phyloP scores from a whole-genome alignment of 2,329 filamentous ascomycete genomes.

The Ustilaginoidea virens region DNA sequence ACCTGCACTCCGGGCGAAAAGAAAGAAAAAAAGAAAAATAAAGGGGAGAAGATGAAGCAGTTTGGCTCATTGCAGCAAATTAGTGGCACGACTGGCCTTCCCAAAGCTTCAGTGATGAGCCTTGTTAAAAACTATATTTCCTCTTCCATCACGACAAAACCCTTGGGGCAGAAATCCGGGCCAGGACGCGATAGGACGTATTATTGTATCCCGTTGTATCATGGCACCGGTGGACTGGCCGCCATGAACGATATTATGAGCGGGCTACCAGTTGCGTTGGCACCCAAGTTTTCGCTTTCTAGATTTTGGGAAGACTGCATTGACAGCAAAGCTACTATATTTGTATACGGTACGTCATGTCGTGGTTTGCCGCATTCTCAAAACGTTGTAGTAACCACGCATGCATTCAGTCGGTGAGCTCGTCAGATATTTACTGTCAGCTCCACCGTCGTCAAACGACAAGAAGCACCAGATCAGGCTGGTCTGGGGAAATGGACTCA shows the following conservation, averaged over 20 bases:
- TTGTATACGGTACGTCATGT: slow-evolving; percentile 4
- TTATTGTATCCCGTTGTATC: slow-evolving; percentile 4
- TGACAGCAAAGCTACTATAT: slow-evolving; percentile 4
- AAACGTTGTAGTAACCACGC: too few species aligned
- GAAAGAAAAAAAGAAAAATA: too few species aligned
- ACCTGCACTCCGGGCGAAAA: too few species aligned
- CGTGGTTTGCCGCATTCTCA: too few species aligned
- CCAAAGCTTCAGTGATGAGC: slow-evolving; percentile 2
- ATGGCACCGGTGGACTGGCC: slow-evolving; percentile 4
- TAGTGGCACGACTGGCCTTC: slow-evolving; percentile 5
- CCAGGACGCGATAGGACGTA: slow-evolving; percentile 3
- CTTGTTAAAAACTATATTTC: background rate
- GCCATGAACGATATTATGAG: slow-evolving; percentile 4
- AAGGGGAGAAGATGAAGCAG: too few species aligned
- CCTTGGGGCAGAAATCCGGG: slow-evolving; percentile 1
- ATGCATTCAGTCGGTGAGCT: slow-evolving; percentile 3
- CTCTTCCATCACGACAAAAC: background rate
- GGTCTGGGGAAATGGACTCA: slow-evolving; percentile 5
- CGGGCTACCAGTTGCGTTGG: slow-evolving; percentile 3
- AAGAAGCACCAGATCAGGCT: slow-evolving; percentile 3
- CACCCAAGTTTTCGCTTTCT: slow-evolving; percentile 5
- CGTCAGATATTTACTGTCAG: slow-evolving; percentile 3
- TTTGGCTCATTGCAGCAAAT: background rate
- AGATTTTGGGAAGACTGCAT: slow-evolving; percentile 5
- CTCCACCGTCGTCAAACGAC: slow-evolving; percentile 2